Evolutionary conservation across 192 early-diverging fungal genomes (phyloP).

Genomic region (Dissophora globulifera): DNA sequence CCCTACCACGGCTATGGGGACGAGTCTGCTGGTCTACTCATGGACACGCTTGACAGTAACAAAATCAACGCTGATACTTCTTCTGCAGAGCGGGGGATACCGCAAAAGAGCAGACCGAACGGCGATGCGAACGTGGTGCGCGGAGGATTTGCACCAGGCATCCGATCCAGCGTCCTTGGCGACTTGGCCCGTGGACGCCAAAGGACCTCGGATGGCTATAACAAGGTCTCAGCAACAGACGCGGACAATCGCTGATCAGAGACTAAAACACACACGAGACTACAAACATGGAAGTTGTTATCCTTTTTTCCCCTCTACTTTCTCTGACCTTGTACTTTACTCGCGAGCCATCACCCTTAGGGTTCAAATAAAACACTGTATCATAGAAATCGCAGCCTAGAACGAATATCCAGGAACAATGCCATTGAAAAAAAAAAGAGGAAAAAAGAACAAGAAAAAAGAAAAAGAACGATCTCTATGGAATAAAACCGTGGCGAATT

Average conservation of each 20-base stretch:
- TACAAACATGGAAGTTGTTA: no score
- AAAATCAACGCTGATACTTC: background rate
- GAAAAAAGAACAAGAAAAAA: no score
- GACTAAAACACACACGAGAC: background rate
- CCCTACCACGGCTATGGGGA: constrained; percentile 15
- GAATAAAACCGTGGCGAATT: no score
- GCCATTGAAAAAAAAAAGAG: no score
- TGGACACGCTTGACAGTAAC: constrained; percentile 24
- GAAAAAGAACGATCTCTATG: no score
- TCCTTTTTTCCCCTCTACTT: no score
- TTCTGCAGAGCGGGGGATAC: constrained; percentile 7
- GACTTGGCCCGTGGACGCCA: constrained; percentile 35
- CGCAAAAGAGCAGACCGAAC: constrained; percentile 34
- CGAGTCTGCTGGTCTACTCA: constrained; percentile 31
- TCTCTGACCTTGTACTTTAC: background rate
- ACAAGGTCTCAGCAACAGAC: constrained; percentile 45
- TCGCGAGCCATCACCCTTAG: no score
- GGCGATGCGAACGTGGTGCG: constrained; percentile 20
- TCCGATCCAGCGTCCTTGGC: constrained; percentile 36
- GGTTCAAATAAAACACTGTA: no score
- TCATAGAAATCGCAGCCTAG: no score
- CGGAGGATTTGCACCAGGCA: constrained; percentile 7
- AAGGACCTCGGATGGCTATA: constrained; percentile 54
- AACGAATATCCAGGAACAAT: no score
- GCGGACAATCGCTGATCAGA: constrained; percentile 15